These are phyloP conservation scores for Phytophthora multivora DNA, from an alignment of 352 stramenopile species.

Conservation along the genomic window DNA sequence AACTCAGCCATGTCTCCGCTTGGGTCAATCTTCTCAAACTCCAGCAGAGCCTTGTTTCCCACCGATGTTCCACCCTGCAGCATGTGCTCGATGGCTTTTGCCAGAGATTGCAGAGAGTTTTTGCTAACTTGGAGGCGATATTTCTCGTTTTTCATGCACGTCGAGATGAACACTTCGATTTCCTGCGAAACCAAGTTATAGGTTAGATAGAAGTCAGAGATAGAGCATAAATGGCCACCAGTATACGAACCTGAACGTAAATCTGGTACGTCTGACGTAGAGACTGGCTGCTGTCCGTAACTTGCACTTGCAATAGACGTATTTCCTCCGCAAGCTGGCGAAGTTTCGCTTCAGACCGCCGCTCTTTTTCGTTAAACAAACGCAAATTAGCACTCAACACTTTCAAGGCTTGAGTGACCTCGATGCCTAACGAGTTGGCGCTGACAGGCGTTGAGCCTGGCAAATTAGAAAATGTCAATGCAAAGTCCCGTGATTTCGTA, in stretches of 20 bases:
- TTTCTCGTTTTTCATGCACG: slow-evolving; percentile 89
- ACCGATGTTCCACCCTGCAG: slow-evolving; percentile 42
- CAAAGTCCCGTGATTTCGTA: slow-evolving; percentile 51
- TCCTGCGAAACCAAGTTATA: slow-evolving; percentile 40
- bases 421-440: slow-evolving; percentile 30
- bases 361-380: slow-evolving; percentile 43
- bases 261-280: slow-evolving; percentile 52
- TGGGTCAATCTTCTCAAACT: slow-evolving; percentile 61
- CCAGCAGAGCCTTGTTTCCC: slow-evolving; percentile 40
- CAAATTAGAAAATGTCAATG: slow-evolving; percentile 31
- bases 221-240: neutral
- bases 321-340: slow-evolving; percentile 57
- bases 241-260: slow-evolving; percentile 63
- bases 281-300: slow-evolving; percentile 38
- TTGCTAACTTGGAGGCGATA: slow-evolving; percentile 84
- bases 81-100: slow-evolving; percentile 74
- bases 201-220: no score
- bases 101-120: slow-evolving; percentile 71
- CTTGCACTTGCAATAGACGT: slow-evolving; percentile 36
- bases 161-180: slow-evolving; percentile 73
- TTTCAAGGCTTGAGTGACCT: slow-evolving; percentile 32
- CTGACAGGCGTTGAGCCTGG: slow-evolving; percentile 25
- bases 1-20: slow-evolving; percentile 71
- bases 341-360: slow-evolving; percentile 47
- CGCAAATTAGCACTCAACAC: slow-evolving; percentile 32